Evolutionary conservation across 2,329 filamentous ascomycete genomes (phyloP), one percentile per base, ranked within the genome.

Genomic region (Anthostomella pinea): DNA sequence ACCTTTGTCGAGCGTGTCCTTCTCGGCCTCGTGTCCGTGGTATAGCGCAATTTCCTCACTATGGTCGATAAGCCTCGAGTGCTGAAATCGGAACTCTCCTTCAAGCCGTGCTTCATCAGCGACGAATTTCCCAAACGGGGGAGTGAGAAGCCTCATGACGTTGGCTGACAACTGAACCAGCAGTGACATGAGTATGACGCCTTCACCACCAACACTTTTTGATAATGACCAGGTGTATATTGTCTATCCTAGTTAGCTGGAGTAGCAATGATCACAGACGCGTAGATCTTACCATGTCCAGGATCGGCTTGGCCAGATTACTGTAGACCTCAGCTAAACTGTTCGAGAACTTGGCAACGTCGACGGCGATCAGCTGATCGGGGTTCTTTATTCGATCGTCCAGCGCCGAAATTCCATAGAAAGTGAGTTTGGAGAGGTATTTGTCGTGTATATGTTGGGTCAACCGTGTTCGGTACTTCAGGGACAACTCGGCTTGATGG

Each of bases 311-410:
- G 2, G 93, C 93, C 23, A 98, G 69, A 59, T 97, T 97, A 45
- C 90, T 95, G 64, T 98, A 98, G 6, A 98, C 69, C 62, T 97
- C 91, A 1, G 93, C 91, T 43, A 97, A 67, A 52, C 87, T 95
- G 62, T 95, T 95, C 17, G 90, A 93, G 68, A 98, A 98, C 54
- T 93, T 91, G 43, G 90, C 86, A 8, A 98, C 88, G 60, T 98
- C 93, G 18, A 97, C 91, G 0, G 91, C 93, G 53, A 98, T 95
- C 27, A 98, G 77, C 66, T 98, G 93, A 59, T 98, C 93, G 3
- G 93, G 88, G 58, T 98, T 98, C 72, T 96, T 95, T 74, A 98
- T 95, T 58, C 93, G 81, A 60, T 98, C 93, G 56, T 98, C 93
- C 22, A 98, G 74, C 0, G 93, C 89, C 1, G 90, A 94, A 34